phyloP scores from a whole-genome alignment of 129 eudicot genomes.

The Kitagawia praeruptora region DNA sequence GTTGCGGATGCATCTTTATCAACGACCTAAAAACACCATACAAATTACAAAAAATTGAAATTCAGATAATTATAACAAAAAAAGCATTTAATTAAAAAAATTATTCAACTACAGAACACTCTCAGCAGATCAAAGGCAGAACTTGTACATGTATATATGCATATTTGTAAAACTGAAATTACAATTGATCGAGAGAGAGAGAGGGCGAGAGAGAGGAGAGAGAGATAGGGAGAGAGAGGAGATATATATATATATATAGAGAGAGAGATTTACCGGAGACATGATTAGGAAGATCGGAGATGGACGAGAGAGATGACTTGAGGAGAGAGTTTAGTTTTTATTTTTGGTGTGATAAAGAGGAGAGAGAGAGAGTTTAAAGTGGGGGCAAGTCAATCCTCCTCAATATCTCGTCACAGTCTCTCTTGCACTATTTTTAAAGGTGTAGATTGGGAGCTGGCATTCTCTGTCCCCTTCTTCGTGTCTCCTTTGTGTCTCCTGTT shows the following conservation, averaged over 20 bases:
- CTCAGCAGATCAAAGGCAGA: background rate
- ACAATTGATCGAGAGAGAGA: background rate
- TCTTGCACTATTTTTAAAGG: background rate
- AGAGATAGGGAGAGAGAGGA: background rate
- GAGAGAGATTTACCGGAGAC: conserved; percentile 1
- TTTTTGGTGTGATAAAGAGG: background rate
- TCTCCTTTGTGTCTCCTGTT: no score
- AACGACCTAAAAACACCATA: background rate
- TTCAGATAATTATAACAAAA: background rate
- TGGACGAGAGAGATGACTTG: background rate
- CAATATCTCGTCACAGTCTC: background rate
- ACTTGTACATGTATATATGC: background rate
- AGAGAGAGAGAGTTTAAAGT: background rate
- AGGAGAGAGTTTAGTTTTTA: background rate
- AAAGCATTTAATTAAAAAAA: background rate
- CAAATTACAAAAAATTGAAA: background rate
- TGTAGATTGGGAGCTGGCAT: background rate
- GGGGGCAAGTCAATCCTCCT: conserved; percentile 1
- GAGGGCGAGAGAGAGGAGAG: background rate
- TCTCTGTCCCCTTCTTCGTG: no score
- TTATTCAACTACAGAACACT: background rate
- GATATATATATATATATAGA: background rate
- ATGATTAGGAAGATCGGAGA: background rate
- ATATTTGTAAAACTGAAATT: background rate
- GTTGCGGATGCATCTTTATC: background rate